Evolutionary conservation across 2,329 filamentous ascomycete species (phyloP).

Genomic region (Lasiodiplodia theobromae): DNA sequence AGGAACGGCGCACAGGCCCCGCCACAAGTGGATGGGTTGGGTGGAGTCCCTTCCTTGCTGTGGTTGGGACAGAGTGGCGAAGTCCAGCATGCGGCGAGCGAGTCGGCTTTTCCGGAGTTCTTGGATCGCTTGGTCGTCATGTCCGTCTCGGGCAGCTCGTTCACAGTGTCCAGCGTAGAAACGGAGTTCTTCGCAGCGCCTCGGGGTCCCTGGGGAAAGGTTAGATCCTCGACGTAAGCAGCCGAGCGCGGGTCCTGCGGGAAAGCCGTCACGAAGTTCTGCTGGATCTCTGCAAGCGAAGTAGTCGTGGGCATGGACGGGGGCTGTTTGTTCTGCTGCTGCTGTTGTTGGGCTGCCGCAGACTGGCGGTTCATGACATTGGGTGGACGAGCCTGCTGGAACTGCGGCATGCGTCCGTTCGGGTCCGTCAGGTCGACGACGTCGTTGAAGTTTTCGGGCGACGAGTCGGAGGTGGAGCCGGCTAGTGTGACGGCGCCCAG

Average conservation of each 20-base stretch:
- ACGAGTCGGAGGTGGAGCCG: conserved; percentile 47
- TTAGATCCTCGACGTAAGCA: conserved; percentile 43
- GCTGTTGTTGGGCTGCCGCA: conserved; percentile 22
- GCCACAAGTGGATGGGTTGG: conserved; percentile 50
- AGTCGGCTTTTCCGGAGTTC: conserved; percentile 42
- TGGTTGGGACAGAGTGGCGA: conserved; percentile 51
- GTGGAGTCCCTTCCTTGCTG: conserved; percentile 42
- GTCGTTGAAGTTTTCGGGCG: conserved; percentile 43
- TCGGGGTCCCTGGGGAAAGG: conserved; percentile 46
- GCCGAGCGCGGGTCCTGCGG: conserved; percentile 28
- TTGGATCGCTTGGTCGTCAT: conserved; percentile 45
- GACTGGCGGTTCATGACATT: conserved; percentile 8
- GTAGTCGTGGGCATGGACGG: conserved; percentile 19
- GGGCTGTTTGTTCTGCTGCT: conserved; percentile 9
- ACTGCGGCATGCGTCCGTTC: conserved; percentile 21
- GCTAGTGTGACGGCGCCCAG: conserved; percentile 41
- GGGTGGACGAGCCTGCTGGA: conserved; percentile 8
- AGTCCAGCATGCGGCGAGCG: conserved; percentile 51
- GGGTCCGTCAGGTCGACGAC: conserved; percentile 25
- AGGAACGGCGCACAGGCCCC: conserved; percentile 50
- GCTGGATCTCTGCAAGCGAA: conserved; percentile 29
- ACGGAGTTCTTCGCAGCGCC: conserved; percentile 33
- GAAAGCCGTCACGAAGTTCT: conserved; percentile 28
- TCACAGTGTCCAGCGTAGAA: conserved; percentile 33
- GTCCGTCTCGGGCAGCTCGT: conserved; percentile 32